Conservation (phyloP, 371 early-diverging fungal species). For the Mucor saturninus region DNA sequence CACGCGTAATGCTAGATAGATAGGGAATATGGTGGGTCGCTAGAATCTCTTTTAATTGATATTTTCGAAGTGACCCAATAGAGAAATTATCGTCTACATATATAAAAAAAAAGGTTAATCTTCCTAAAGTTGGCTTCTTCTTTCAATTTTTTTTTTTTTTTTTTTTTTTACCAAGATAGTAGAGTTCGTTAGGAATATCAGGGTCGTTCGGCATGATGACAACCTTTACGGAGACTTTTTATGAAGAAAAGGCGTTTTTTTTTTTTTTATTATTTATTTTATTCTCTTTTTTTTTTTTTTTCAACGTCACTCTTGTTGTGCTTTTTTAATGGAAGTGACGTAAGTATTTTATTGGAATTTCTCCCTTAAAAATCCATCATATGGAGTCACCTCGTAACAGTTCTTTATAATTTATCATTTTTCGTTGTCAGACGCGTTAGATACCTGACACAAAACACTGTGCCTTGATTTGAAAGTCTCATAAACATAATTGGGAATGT, state of each 20-base stretch:
- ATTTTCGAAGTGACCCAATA: constrained; percentile 22
- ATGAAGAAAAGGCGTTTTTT: background rate
- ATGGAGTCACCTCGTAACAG: no score
- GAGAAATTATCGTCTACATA: constrained; percentile 19
- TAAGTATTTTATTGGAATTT: no score
- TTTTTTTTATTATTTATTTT: no score
- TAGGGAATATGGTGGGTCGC: constrained; percentile 13
- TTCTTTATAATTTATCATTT: no score
- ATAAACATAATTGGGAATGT: no score
- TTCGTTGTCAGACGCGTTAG: no score
- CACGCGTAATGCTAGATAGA: background rate
- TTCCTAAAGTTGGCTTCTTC: background rate
- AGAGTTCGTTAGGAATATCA: constrained; percentile 17
- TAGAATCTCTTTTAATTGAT: constrained; percentile 25
- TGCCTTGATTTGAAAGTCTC: no score
- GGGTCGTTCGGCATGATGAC: background rate
- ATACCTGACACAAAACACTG: no score
- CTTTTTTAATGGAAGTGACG: no score
- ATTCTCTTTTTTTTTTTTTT: no score
- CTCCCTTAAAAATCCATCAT: no score
- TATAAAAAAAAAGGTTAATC: background rate
- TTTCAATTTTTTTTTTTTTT: background rate
- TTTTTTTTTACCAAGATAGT: constrained; percentile 21
- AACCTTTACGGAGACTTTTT: background rate
- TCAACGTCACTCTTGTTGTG: no score